phyloP scores from a whole-genome alignment of 2,329 filamentous ascomycete species.

The Tolypocladium endophyticum region DNA sequence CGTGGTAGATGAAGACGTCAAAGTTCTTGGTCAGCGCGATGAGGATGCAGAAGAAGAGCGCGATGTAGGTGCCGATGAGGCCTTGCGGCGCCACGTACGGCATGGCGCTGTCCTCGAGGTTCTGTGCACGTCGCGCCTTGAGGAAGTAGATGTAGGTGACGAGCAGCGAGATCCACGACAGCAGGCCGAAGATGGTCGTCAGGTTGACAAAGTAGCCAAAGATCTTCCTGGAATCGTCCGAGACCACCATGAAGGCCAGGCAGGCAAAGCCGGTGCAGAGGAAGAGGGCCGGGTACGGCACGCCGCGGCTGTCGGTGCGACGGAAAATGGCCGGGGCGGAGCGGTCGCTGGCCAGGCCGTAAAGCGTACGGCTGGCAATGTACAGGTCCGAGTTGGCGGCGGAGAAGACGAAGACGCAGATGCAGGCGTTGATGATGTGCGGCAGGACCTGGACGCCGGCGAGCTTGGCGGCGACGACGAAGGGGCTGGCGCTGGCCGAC shows the following conservation, averaged over 20 bases:
- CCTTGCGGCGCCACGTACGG: conserved; percentile 63
- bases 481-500: conserved; percentile 48
- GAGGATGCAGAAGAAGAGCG: conserved; percentile 59
- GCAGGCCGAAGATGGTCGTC: conserved; percentile 54
- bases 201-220: conserved; percentile 60
- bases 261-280: conserved; percentile 52
- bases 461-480: conserved; percentile 60
- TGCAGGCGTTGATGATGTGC: conserved; percentile 62
- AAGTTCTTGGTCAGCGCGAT: conserved; percentile 79
- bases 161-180: conserved; percentile 59
- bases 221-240: conserved; percentile 42
- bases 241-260: conserved; percentile 59
- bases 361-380: conserved; percentile 62
- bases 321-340: conserved; percentile 64
- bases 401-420: conserved; percentile 66
- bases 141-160: conserved; percentile 59
- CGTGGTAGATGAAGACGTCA: conserved; percentile 52
- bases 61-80: conserved; percentile 55
- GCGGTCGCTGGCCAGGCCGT: conserved; percentile 61
- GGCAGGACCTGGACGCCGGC: conserved; percentile 53
- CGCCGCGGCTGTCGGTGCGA: conserved; percentile 59
- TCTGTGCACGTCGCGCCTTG: conserved; percentile 49
- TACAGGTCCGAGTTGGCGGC: conserved; percentile 71
- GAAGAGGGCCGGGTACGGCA: conserved; percentile 56
- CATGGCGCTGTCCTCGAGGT: conserved; percentile 41